Conservation (phyloP, 352 stramenopile species). For the Thraustochytrium sp. region DNA sequence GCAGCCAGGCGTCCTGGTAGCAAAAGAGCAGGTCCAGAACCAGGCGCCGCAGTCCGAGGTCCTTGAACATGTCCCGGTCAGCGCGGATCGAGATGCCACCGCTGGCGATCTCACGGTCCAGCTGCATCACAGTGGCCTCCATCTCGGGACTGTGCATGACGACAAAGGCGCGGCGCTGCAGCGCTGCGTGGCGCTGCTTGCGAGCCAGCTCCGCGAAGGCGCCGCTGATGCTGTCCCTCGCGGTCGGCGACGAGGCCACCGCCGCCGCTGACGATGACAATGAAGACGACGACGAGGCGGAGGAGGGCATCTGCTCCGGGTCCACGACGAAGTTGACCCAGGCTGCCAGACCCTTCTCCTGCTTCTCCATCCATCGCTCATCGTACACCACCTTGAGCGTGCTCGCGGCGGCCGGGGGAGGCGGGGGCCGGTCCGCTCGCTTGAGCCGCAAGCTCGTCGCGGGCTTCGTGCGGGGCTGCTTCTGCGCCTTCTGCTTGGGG, state of each 20-base stretch:
- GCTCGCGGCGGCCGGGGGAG: not conserved
- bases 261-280: no score
- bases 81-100: conserved; percentile 65
- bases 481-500: not conserved
- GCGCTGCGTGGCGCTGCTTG: conserved; percentile 24
- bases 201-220: not conserved
- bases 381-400: not conserved
- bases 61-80: conserved; percentile 77
- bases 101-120: conserved; percentile 51
- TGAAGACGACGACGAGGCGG: no score
- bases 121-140: conserved; percentile 34
- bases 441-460: not conserved
- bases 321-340: conserved; percentile 40
- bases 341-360: conserved; percentile 33
- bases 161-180: not conserved
- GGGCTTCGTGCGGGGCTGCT: not conserved
- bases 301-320: not conserved
- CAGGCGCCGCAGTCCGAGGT: conserved; percentile 77
- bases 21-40: conserved; percentile 74
- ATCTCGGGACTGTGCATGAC: conserved; percentile 51
- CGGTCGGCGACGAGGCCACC: no score
- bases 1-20: conserved; percentile 82
- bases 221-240: not conserved
- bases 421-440: not conserved
- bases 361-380: conserved; percentile 36